Evolutionary conservation across 1,284 basidiomycete genomes (phyloP).

Genomic region (Ceratobasidium theobromae): DNA sequence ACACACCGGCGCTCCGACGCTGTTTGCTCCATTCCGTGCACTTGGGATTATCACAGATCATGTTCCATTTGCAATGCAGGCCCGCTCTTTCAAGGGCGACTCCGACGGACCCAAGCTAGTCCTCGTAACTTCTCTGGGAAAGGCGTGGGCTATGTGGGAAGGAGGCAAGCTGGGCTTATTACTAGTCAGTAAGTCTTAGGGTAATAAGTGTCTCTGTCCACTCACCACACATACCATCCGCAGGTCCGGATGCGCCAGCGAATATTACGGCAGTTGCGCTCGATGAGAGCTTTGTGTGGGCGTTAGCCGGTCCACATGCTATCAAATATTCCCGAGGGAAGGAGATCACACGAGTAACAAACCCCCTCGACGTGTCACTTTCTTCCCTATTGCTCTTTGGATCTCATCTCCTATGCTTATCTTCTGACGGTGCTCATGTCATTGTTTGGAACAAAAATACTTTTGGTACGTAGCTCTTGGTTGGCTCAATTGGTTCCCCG

Average conservation of each 20-base stretch:
- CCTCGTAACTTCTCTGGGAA: slow-evolving; percentile 86
- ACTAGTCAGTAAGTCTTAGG: slow-evolving; percentile 76
- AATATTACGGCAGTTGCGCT: slow-evolving; percentile 77
- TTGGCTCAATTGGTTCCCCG: neutral
- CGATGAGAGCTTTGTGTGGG: slow-evolving; percentile 87
- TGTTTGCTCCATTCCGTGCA: slow-evolving; percentile 95
- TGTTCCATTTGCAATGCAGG: slow-evolving; percentile 87
- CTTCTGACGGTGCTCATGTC: slow-evolving; percentile 78
- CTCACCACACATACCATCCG: too few relatives aligned
- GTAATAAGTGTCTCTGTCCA: too few relatives aligned
- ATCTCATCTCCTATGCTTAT: slow-evolving; percentile 73
- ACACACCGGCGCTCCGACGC: slow-evolving; percentile 36
- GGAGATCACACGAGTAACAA: slow-evolving; percentile 58
- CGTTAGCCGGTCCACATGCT: slow-evolving; percentile 66
- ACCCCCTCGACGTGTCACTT: slow-evolving; percentile 62
- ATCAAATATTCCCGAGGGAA: slow-evolving; percentile 87
- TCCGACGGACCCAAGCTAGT: slow-evolving; percentile 79
- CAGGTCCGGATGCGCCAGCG: slow-evolving; percentile 78
- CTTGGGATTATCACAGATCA: slow-evolving; percentile 91
- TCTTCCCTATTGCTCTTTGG: slow-evolving; percentile 76
- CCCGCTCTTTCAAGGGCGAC: slow-evolving; percentile 83
- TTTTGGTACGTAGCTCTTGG: slow-evolving; percentile 50
- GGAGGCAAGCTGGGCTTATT: slow-evolving; percentile 89
- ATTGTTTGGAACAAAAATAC: slow-evolving; percentile 75
- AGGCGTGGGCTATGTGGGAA: slow-evolving; percentile 96